phyloP scores from a whole-genome alignment of 176 grass and related monocot species.

The Dactylis glomerata region DNA sequence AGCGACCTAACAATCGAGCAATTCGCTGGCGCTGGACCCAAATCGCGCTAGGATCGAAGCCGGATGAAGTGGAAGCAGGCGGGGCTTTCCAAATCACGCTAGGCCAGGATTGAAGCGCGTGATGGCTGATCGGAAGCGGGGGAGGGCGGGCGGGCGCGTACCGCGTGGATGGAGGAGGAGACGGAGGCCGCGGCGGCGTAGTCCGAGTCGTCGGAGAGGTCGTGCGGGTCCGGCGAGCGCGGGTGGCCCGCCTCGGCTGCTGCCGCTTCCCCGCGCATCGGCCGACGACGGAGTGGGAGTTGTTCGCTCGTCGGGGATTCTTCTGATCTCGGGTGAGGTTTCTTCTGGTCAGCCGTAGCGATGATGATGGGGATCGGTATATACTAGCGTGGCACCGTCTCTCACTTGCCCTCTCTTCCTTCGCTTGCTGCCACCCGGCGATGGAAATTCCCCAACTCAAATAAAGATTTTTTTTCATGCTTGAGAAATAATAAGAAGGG shows the following conservation, averaged over 20 bases:
- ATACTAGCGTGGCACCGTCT: background rate
- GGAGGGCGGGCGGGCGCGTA: background rate
- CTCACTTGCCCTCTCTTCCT: background rate
- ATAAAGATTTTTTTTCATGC: background rate
- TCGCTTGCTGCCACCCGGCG: background rate
- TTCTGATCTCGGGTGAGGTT: constrained; percentile 10
- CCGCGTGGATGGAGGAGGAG: constrained; percentile 26
- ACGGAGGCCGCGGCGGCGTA: constrained; percentile 78
- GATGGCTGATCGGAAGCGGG: background rate
- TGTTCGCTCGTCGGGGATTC: background rate
- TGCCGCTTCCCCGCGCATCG: constrained; percentile 39
- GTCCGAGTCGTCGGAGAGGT: constrained; percentile 94
- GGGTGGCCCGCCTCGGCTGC: constrained; percentile 33
- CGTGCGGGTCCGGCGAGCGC: constrained; percentile 63
- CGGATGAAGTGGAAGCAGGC: background rate
- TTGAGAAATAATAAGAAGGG: background rate
- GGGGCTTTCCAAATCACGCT: background rate
- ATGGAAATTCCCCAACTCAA: background rate
- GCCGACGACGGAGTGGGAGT: background rate
- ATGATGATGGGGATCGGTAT: background rate
- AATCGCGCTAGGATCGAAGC: background rate
- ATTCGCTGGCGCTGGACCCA: background rate
- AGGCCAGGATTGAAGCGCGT: background rate
- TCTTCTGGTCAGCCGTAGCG: background rate
- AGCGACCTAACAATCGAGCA: constrained; percentile 20